phyloP scores from a whole-genome alignment of 2,329 filamentous ascomycete genomes.

The Colletotrichum sp. region DNA sequence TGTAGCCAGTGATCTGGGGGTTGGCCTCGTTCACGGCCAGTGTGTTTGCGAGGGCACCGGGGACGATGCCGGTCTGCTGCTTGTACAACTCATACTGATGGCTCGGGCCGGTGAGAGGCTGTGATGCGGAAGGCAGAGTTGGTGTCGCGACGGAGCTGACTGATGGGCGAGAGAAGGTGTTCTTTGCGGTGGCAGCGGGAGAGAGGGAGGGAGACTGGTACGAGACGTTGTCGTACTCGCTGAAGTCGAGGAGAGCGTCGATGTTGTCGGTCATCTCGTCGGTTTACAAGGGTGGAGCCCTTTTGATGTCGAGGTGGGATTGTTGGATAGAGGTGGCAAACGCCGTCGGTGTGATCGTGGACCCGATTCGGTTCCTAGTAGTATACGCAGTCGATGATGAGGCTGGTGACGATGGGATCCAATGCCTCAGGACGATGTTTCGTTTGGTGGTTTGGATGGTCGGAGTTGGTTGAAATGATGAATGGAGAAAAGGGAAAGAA shows the following conservation, averaged over 20 bases:
- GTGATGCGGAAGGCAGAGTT: slow-evolving; percentile 53
- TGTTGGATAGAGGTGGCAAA: not conserved
- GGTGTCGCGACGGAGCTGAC: slow-evolving; percentile 59
- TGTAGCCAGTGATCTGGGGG: slow-evolving; percentile 58
- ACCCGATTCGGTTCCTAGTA: not conserved
- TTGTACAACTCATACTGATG: slow-evolving; percentile 96
- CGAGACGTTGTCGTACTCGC: slow-evolving; percentile 65
- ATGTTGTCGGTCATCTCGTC: slow-evolving; percentile 47
- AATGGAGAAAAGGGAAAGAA: not conserved
- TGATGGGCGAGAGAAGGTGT: slow-evolving; percentile 54
- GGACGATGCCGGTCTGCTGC: slow-evolving; percentile 92
- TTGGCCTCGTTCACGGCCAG: slow-evolving; percentile 75
- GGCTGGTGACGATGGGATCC: slow-evolving; percentile 2
- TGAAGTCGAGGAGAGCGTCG: slow-evolving; percentile 65
- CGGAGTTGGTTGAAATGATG: not conserved
- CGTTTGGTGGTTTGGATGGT: slow-evolving; percentile 20
- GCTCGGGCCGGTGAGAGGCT: slow-evolving; percentile 78
- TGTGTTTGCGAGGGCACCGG: slow-evolving; percentile 80
- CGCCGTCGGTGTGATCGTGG: not conserved
- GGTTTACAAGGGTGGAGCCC: slow-evolving; percentile 8
- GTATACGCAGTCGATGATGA: not conserved
- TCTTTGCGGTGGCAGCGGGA: slow-evolving; percentile 57
- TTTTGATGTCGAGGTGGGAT: not conserved
- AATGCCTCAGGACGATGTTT: slow-evolving; percentile 1
- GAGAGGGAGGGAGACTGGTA: slow-evolving; percentile 68